Evolutionary conservation across 441 rosid species (phyloP).

Genomic region (Erodium moschatum): DNA sequence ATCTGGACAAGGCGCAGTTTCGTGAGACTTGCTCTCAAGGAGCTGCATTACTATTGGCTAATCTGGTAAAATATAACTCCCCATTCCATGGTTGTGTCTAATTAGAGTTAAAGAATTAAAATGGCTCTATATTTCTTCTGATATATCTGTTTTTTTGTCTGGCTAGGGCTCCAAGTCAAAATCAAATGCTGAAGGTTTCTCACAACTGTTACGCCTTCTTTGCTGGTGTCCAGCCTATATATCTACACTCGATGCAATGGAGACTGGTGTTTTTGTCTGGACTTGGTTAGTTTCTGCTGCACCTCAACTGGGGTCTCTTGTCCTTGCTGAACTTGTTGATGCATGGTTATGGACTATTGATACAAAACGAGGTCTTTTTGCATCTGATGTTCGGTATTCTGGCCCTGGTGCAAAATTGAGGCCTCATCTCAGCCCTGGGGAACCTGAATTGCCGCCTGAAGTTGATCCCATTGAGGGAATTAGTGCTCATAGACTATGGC

Average conservation of each 20-base stretch:
- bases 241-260: conserved; percentile 92
- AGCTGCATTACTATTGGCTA: conserved; percentile 85
- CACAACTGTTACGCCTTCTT: conserved; percentile 87
- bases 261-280: conserved; percentile 94
- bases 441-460: conserved; percentile 66
- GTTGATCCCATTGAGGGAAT: conserved; percentile 81
- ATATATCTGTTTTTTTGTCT: conserved; percentile 16
- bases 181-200: conserved; percentile 74
- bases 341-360: conserved; percentile 99
- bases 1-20: conserved; percentile 75
- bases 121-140: conserved; percentile 5
- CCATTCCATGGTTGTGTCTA: conserved; percentile 14
- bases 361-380: conserved; percentile 90
- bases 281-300: conserved; percentile 99
- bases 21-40: conserved; percentile 92
- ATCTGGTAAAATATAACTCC: conserved; percentile 48
- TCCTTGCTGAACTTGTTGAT: conserved; percentile 98
- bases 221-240: conserved; percentile 99
- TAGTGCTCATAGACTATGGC: conserved; percentile 91
- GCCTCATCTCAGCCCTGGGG: conserved; percentile 94
- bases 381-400: conserved; percentile 63
- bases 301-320: conserved; percentile 80
- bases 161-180: conserved; percentile 61
- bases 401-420: conserved; percentile 94
- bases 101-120: background rate